Conservation (phyloP, 2,329 filamentous ascomycete species). For the Neonectria ditissima region DNA sequence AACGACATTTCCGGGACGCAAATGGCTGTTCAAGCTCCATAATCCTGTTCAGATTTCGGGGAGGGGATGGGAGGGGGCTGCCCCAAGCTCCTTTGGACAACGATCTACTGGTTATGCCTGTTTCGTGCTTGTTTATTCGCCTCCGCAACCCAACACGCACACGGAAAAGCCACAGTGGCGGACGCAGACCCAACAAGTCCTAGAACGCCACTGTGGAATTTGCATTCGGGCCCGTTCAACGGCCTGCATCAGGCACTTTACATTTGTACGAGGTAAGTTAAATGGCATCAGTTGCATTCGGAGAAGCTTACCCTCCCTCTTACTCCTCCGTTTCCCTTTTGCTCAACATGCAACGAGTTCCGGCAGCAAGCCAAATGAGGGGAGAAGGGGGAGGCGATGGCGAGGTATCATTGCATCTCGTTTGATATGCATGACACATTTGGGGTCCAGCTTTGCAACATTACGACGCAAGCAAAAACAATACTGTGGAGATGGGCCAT, state of each 20-base stretch:
- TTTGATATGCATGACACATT: constrained; percentile 20
- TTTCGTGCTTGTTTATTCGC: neutral
- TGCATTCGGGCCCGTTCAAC: neutral
- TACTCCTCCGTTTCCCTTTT: neutral
- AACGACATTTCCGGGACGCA: constrained; percentile 11
- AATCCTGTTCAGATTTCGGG: neutral
- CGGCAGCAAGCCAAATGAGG: neutral
- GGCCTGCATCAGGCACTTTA: constrained; percentile 6
- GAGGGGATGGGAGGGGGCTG: no score
- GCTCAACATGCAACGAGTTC: no score
- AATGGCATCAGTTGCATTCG: constrained; percentile 10
- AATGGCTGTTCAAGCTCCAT: constrained; percentile 11
- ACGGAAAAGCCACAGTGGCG: constrained; percentile 13
- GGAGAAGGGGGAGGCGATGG: neutral
- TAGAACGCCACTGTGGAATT: neutral
- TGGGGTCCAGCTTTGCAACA: constrained; percentile 14
- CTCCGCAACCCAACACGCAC: constrained; percentile 4
- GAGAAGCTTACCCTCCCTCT: constrained; percentile 22
- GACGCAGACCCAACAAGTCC: neutral
- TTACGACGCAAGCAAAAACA: constrained; percentile 8
- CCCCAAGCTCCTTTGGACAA: neutral
- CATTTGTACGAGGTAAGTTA: no score
- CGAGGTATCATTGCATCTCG: constrained; percentile 20
- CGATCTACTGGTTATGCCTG: neutral
- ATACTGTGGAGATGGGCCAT: neutral